Conservation (phyloP, 23 red algal species). For the Gracilariopsis chorda region DNA sequence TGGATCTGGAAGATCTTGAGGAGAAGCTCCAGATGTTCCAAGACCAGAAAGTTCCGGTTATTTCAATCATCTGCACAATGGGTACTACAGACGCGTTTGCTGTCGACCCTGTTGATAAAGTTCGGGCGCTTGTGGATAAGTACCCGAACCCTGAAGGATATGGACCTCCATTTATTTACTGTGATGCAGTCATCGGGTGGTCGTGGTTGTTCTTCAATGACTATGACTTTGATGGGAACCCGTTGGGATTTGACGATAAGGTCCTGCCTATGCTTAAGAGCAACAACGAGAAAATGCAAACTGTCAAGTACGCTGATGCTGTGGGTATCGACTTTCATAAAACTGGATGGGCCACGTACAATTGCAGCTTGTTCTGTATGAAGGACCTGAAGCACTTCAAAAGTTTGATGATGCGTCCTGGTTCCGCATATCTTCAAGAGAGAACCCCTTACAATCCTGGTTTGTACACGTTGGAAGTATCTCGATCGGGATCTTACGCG, state of each 20-base stretch:
- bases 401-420: constrained; percentile 5
- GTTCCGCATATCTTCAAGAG: constrained; percentile 27
- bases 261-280: background rate
- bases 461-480: constrained; percentile 46
- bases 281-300: constrained; percentile 29
- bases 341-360: constrained; percentile 57
- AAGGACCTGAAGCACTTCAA: constrained; percentile 23
- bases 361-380: constrained; percentile 30
- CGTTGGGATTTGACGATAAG: background rate
- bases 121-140: constrained; percentile 34
- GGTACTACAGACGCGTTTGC: constrained; percentile 56
- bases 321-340: constrained; percentile 61
- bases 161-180: constrained; percentile 28
- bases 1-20: constrained; percentile 43
- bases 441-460: constrained; percentile 61
- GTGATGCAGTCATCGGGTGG: constrained; percentile 50
- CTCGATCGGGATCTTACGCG: constrained; percentile 32
- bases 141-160: constrained; percentile 33
- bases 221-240: constrained; percentile 39
- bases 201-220: constrained; percentile 36
- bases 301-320: constrained; percentile 23
- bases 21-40: constrained; percentile 7
- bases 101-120: constrained; percentile 48
- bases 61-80: constrained; percentile 57
- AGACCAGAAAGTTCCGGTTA: background rate